These are phyloP conservation scores for Thermothielavioides terrestris DNA, from an alignment of 495 filamentous ascomycete species.

Conservation along the genomic window DNA sequence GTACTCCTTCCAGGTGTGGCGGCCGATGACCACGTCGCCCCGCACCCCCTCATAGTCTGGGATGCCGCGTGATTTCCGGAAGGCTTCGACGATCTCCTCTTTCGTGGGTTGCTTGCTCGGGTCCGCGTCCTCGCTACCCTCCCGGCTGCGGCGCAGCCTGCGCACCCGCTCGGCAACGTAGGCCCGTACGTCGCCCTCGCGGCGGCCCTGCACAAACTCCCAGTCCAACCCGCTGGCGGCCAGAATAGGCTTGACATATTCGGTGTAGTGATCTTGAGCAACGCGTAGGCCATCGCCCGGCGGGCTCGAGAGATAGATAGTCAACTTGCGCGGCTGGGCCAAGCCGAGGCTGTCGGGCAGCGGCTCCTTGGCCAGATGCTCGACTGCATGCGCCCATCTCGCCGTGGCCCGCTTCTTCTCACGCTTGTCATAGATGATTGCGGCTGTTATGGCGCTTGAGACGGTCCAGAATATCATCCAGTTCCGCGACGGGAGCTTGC, in stretches of 20 bases:
- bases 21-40: conserved; percentile 82
- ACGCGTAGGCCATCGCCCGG: conserved; percentile 74
- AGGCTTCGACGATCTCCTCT: conserved; percentile 49
- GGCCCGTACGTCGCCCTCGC: conserved; percentile 79
- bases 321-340: conserved; percentile 73
- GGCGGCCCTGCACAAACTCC: conserved; percentile 84
- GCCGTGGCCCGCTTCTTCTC: conserved; percentile 74
- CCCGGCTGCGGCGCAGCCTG: conserved; percentile 52
- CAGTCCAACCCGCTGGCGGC: conserved; percentile 88
- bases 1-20: conserved; percentile 98
- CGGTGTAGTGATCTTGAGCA: conserved; percentile 86
- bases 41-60: conserved; percentile 60
- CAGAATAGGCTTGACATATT: conserved; percentile 90
- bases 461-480: conserved; percentile 92
- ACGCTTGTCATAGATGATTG: conserved; percentile 79
- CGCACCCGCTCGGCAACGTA: conserved; percentile 76
- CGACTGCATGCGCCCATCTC: conserved; percentile 80
- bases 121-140: conserved; percentile 39
- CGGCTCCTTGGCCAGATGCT: conserved; percentile 74
- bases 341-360: conserved; percentile 46
- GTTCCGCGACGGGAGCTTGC: conserved; percentile 88
- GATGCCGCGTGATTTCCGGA: conserved; percentile 53
- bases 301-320: conserved; percentile 75
- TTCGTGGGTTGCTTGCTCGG: conserved; percentile 35
- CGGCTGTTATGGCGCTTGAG: conserved; percentile 63